A percentile compares a stretch with the other conserved stretches of the same genome.
Evolutionary conservation across 306 rosid genomes (phyloP).

Genomic region (Comarum palustre): DNA sequence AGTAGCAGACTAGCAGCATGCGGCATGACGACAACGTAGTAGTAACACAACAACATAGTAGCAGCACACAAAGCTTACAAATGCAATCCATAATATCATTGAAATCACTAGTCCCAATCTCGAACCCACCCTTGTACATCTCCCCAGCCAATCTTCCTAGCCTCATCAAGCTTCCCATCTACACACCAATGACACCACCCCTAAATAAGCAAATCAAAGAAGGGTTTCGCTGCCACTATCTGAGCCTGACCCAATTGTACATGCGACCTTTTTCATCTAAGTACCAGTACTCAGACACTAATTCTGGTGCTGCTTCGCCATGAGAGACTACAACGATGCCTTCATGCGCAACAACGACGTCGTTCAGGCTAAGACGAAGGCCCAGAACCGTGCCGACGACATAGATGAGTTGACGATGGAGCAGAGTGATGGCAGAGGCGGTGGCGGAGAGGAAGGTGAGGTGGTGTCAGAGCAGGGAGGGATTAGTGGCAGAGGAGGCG

Average conservation of each 20-base stretch:
- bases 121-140: constrained; percentile 81
- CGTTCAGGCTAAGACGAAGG: constrained; percentile 96
- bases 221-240: constrained; percentile 17
- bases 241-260: constrained; percentile 17
- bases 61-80: constrained; percentile 46
- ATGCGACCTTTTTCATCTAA: constrained; percentile 11
- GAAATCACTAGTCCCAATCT: constrained; percentile 53
- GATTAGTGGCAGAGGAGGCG: too few relatives aligned
- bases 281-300: constrained; percentile 16
- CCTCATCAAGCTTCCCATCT: constrained; percentile 63
- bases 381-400: constrained; percentile 85
- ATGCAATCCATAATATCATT: constrained; percentile 71
- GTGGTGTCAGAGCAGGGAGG: too few relatives aligned
- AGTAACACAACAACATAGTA: too few relatives aligned
- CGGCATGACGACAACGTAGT: too few relatives aligned
- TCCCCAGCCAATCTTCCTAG: constrained; percentile 65
- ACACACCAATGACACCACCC: constrained; percentile 85
- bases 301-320: constrained; percentile 38
- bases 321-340: constrained; percentile 81
- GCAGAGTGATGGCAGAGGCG: too few relatives aligned
- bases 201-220: constrained; percentile 42
- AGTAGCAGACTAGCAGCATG: too few relatives aligned
- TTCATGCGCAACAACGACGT: constrained; percentile 95
- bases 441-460: too few relatives aligned
- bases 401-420: too few relatives aligned